Percentiles rank a stretch among this genome's conserved stretches.
Conservation (phyloP, 805 yeast species). For the Yamadazyma paraphyllophila region DNA sequence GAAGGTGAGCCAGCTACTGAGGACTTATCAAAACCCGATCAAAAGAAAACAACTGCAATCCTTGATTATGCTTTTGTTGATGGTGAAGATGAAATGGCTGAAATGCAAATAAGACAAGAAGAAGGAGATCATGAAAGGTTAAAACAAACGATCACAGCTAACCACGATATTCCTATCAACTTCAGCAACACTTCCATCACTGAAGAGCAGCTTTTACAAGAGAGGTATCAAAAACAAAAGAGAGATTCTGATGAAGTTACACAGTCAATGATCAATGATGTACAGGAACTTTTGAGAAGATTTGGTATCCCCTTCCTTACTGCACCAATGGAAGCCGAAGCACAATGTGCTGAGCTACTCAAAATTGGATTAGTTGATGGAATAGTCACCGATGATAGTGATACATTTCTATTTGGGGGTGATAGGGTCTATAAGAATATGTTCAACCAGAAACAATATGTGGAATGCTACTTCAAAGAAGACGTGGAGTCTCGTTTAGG, state of each 20-base stretch:
- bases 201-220: slow-evolving; percentile 52
- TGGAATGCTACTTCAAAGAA: slow-evolving; percentile 69
- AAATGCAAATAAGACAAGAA: slow-evolving; percentile 64
- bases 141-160: slow-evolving; percentile 30
- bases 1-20: neutral
- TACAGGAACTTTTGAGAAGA: slow-evolving; percentile 79
- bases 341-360: slow-evolving; percentile 87
- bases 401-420: slow-evolving; percentile 93
- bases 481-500: slow-evolving; percentile 67
- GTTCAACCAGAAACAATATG: slow-evolving; percentile 91
- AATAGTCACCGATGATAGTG: slow-evolving; percentile 94
- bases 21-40: neutral
- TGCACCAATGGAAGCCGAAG: slow-evolving; percentile 99
- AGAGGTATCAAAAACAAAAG: slow-evolving; percentile 61
- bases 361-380: slow-evolving; percentile 83
- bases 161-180: slow-evolving; percentile 16
- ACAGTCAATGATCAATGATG: slow-evolving; percentile 79
- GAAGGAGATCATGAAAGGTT: slow-evolving; percentile 70
- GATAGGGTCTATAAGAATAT: slow-evolving; percentile 79
- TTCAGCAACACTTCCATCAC: slow-evolving; percentile 34
- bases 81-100: slow-evolving; percentile 70
- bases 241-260: slow-evolving; percentile 94
- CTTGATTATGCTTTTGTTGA: slow-evolving; percentile 70
- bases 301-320: slow-evolving; percentile 95
- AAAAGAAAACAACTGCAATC: slow-evolving; percentile 18